Percentiles rank a stretch among this genome's conserved stretches.
phyloP scores from a whole-genome alignment of 768 basidiomycete species.

The Grammothele lineata region DNA sequence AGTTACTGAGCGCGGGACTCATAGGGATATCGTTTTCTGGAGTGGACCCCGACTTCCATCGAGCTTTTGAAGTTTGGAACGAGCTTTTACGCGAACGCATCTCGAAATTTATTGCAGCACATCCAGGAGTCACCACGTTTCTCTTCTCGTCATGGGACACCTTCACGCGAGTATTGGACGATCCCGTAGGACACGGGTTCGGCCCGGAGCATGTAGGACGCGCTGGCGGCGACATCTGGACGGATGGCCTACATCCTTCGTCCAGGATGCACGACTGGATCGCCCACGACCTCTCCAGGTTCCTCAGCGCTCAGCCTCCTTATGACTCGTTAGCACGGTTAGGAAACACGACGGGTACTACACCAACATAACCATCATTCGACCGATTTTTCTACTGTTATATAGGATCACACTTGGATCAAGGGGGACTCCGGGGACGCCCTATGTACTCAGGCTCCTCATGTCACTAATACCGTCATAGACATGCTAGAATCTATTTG shows the following conservation, averaged over 20 bases:
- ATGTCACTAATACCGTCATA: no score
- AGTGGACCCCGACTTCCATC: neutral
- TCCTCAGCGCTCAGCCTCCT: slow-evolving; percentile 16
- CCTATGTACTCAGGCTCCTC: no score
- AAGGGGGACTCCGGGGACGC: no score
- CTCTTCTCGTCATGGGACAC: slow-evolving; percentile 44
- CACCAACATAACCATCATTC: no score
- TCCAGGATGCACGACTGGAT: slow-evolving; percentile 45
- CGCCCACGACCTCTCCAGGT: slow-evolving; percentile 39
- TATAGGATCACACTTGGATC: no score
- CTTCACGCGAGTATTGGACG: slow-evolving; percentile 45
- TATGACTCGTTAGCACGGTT: neutral
- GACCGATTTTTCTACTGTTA: no score
- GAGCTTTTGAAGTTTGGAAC: slow-evolving; percentile 42
- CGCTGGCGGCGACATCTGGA: slow-evolving; percentile 42
- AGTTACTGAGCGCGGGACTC: no score
- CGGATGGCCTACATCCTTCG: slow-evolving; percentile 51
- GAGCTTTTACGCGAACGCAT: slow-evolving; percentile 28
- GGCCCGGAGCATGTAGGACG: slow-evolving; percentile 26
- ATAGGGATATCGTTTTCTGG: neutral
- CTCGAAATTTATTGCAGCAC: slow-evolving; percentile 32
- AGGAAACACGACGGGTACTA: no score
- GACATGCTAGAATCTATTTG: neutral
- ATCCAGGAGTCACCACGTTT: slow-evolving; percentile 44
- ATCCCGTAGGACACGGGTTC: slow-evolving; percentile 41